phyloP scores from a whole-genome alignment of 305 asterid species.

The Fraxinus baroniana region DNA sequence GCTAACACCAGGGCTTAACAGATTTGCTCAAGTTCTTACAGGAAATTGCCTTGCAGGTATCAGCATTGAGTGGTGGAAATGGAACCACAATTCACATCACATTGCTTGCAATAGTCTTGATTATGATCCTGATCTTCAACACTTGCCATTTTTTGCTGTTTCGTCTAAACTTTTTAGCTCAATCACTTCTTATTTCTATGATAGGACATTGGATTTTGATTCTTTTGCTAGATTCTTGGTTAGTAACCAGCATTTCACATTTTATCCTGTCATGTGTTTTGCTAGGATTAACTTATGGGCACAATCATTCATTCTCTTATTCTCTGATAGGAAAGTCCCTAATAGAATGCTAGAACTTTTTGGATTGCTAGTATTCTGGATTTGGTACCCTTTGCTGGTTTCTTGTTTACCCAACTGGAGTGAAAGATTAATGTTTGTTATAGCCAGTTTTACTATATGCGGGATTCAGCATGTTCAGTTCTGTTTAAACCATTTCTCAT shows the following conservation, averaged over 20 bases:
- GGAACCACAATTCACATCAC: conserved; percentile 92
- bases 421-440: conserved; percentile 53
- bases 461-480: conserved; percentile 79
- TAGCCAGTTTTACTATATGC: conserved; percentile 51
- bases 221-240: conserved; percentile 53
- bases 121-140: conserved; percentile 82
- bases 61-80: conserved; percentile 90
- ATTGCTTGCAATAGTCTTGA: conserved; percentile 83
- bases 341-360: conserved; percentile 47
- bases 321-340: conserved; percentile 50
- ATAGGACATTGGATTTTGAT: conserved; percentile 52
- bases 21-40: conserved; percentile 55
- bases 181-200: conserved; percentile 55
- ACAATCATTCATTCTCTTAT: conserved; percentile 51
- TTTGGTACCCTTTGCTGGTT: conserved; percentile 74
- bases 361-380: conserved; percentile 63
- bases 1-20: conserved; percentile 39
- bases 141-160: conserved; percentile 71
- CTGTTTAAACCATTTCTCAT: conserved; percentile 71
- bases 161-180: conserved; percentile 69
- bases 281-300: conserved; percentile 71
- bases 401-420: conserved; percentile 65
- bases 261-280: conserved; percentile 73
- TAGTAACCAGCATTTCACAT: conserved; percentile 77
- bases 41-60: conserved; percentile 86